These are phyloP conservation scores for Trypethelium eluteriae DNA, from an alignment of 495 filamentous ascomycete genomes.

Conservation along the genomic window DNA sequence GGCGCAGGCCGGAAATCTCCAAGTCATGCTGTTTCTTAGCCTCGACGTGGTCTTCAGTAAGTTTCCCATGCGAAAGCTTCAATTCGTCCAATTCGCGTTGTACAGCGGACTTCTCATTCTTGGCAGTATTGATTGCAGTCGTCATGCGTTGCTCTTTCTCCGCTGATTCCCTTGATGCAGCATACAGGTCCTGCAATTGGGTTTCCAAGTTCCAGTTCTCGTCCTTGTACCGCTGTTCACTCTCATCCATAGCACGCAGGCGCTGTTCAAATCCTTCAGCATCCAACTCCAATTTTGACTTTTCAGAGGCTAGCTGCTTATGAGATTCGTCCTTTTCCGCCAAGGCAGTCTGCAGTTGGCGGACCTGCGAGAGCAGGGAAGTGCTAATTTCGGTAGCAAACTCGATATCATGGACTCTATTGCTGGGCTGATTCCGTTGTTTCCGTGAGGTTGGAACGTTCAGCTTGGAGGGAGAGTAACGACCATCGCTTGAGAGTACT, in stretches of 20 bases:
- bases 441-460: slow-evolving; percentile 68
- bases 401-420: slow-evolving; percentile 83
- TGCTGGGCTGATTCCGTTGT: slow-evolving; percentile 81
- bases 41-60: slow-evolving; percentile 68
- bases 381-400: slow-evolving; percentile 94
- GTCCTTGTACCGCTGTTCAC: slow-evolving; percentile 90
- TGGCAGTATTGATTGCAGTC: slow-evolving; percentile 56
- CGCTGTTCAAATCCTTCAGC: slow-evolving; percentile 70
- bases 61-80: slow-evolving; percentile 64
- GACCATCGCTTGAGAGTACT: slow-evolving; percentile 77
- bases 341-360: slow-evolving; percentile 74
- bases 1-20: slow-evolving; percentile 70
- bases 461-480: slow-evolving; percentile 81
- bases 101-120: slow-evolving; percentile 64
- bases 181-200: slow-evolving; percentile 70
- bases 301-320: slow-evolving; percentile 63
- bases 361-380: slow-evolving; percentile 79
- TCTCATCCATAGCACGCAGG: slow-evolving; percentile 76
- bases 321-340: slow-evolving; percentile 80
- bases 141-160: slow-evolving; percentile 75
- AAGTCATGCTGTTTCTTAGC: slow-evolving; percentile 77
- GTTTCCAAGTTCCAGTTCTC: slow-evolving; percentile 97
- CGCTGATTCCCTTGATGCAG: slow-evolving; percentile 58
- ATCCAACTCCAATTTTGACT: slow-evolving; percentile 70
- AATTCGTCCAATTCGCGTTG: slow-evolving; percentile 86